phyloP scores from a whole-genome alignment of 805 yeast species.

The Metschnikowia colocasiae region DNA sequence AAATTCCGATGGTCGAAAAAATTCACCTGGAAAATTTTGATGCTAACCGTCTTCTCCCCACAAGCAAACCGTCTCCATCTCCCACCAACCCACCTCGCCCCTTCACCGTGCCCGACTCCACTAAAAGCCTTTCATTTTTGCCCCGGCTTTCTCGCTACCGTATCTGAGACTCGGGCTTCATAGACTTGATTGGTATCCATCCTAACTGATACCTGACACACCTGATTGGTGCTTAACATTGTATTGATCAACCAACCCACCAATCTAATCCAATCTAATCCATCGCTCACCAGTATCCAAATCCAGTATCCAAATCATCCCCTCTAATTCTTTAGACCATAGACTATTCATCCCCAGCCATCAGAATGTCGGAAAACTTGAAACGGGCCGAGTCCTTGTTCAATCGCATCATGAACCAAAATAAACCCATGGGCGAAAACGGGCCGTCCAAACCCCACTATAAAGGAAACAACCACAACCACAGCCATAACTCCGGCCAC shows the following conservation, averaged over 20 bases:
- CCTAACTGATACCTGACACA: too few relatives aligned
- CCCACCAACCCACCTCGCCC: too few relatives aligned
- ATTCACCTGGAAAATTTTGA: neutral
- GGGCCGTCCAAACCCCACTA: constrained; percentile 6
- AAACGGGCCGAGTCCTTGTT: constrained; percentile 45
- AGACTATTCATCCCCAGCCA: neutral
- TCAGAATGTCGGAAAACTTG: constrained; percentile 41
- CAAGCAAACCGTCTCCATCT: too few relatives aligned
- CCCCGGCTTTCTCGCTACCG: too few relatives aligned
- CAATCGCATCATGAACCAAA: constrained; percentile 45
- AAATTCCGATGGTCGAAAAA: neutral
- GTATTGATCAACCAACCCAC: too few relatives aligned
- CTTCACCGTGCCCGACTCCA: neutral
- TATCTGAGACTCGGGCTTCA: too few relatives aligned
- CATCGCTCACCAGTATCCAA: too few relatives aligned
- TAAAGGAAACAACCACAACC: constrained; percentile 3
- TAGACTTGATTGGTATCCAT: too few relatives aligned
- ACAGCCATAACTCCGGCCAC: constrained; percentile 8
- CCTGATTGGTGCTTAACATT: too few relatives aligned
- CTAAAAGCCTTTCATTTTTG: neutral
- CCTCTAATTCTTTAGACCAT: neutral
- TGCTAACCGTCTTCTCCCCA: neutral
- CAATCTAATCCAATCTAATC: too few relatives aligned
- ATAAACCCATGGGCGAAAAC: constrained; percentile 13
- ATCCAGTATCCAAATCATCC: too few relatives aligned